phyloP scores from a whole-genome alignment of 2,329 filamentous ascomycete genomes.

The Clonostachys sp. region DNA sequence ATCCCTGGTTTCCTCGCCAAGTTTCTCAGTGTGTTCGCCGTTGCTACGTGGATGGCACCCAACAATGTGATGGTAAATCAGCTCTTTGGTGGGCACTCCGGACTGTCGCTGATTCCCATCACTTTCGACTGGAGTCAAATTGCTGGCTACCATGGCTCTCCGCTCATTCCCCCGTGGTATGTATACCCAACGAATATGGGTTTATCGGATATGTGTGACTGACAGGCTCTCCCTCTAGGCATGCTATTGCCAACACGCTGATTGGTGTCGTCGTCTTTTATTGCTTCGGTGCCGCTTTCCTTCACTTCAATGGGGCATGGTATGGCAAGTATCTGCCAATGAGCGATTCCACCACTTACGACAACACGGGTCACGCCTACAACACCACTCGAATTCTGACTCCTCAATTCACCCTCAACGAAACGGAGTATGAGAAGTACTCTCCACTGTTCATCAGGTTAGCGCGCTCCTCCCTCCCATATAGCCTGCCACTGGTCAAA shows the following conservation, averaged over 20 bases:
- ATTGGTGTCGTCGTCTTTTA: constrained; percentile 64
- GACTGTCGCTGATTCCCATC: constrained; percentile 64
- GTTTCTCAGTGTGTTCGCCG: constrained; percentile 66
- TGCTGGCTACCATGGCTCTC: constrained; percentile 62
- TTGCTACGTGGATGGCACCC: constrained; percentile 68
- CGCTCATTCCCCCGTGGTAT: constrained; percentile 64
- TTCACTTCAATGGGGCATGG: constrained; percentile 65
- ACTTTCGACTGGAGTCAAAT: constrained; percentile 77
- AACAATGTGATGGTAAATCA: constrained; percentile 67
- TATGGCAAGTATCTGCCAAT: constrained; percentile 63
- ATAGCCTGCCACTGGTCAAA: background rate
- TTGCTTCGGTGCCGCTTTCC: constrained; percentile 49
- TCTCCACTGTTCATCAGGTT: constrained; percentile 62
- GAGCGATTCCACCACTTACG: constrained; percentile 65
- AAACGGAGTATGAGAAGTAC: constrained; percentile 60
- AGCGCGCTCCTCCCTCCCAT: background rate
- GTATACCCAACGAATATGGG: constrained; percentile 8
- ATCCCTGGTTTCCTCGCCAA: constrained; percentile 66
- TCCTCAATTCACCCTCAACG: constrained; percentile 56
- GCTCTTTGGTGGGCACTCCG: constrained; percentile 65
- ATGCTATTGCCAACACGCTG: constrained; percentile 68
- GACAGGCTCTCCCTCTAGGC: constrained; percentile 28
- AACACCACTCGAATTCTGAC: constrained; percentile 62
- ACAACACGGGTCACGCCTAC: constrained; percentile 63
- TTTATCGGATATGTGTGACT: background rate